Evolutionary conservation across 192 early-diverging fungal genomes (phyloP).

Genomic region (Coemansia sp.): DNA sequence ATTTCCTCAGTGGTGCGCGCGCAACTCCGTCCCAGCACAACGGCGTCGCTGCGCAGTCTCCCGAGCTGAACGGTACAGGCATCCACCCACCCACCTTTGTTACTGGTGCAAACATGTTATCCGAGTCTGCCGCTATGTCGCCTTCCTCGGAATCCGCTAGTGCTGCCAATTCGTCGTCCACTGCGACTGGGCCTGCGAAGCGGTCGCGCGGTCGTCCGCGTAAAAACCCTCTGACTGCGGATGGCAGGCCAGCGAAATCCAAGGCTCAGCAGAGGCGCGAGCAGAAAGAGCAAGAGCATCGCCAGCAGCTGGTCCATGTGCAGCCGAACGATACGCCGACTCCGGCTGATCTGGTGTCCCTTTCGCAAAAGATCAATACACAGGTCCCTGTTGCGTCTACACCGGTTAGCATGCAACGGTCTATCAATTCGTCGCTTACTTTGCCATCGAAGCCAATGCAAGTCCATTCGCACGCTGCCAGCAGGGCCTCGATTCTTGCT

Average conservation of each 20-base stretch:
- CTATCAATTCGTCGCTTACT: slow-evolving; percentile 33
- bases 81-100: slow-evolving; percentile 3
- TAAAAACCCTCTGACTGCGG: slow-evolving; percentile 42
- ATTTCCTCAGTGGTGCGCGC: slow-evolving; percentile 18
- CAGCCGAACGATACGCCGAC: slow-evolving; percentile 27
- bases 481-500: slow-evolving; percentile 18
- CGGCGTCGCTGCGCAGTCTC: slow-evolving; percentile 29
- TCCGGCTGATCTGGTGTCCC: slow-evolving; percentile 38
- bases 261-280: slow-evolving; percentile 33
- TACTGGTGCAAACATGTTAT: neutral
- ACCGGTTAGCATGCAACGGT: slow-evolving; percentile 31
- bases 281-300: slow-evolving; percentile 14
- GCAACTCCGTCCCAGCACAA: slow-evolving; percentile 33
- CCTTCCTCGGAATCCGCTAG: neutral
- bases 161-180: neutral
- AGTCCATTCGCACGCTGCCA: slow-evolving; percentile 27
- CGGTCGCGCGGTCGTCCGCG: slow-evolving; percentile 45
- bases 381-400: slow-evolving; percentile 33
- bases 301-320: slow-evolving; percentile 14
- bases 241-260: slow-evolving; percentile 22
- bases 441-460: slow-evolving; percentile 38
- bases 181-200: slow-evolving; percentile 30
- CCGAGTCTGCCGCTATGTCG: slow-evolving; percentile 3
- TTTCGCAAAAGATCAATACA: slow-evolving; percentile 46
- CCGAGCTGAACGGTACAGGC: slow-evolving; percentile 33